These are phyloP conservation scores for Ramularia endophylla DNA, from an alignment of 2,329 filamentous ascomycete species.

Conservation along the genomic window DNA sequence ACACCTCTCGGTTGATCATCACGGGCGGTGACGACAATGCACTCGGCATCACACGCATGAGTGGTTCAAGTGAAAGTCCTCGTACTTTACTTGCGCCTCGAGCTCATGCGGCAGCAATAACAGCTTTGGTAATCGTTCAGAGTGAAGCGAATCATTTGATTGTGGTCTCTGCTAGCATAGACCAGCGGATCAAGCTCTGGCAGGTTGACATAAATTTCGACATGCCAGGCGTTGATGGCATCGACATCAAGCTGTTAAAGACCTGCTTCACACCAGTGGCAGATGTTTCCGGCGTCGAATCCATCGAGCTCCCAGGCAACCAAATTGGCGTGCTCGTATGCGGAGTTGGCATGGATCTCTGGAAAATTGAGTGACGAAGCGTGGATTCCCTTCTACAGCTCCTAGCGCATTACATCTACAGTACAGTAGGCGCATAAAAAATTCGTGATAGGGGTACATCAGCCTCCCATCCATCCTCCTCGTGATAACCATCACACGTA, in stretches of 20 bases:
- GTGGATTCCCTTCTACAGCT: too few species aligned
- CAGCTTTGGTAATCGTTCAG: conserved; percentile 43
- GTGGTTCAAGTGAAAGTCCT: conserved; percentile 5
- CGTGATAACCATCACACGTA: background rate
- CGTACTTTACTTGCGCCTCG: conserved; percentile 43
- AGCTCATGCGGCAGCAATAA: conserved; percentile 69
- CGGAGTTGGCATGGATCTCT: conserved; percentile 47
- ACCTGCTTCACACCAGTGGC: conserved; percentile 46
- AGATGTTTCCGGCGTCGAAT: conserved; percentile 49
- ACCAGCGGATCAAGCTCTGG: conserved; percentile 47
- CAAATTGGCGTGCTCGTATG: conserved; percentile 34
- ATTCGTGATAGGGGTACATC: background rate
- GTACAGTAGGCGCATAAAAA: too few species aligned
- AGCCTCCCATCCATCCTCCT: background rate
- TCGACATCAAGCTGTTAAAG: conserved; percentile 28
- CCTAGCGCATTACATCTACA: too few species aligned
- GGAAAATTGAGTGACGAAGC: conserved; percentile 16
- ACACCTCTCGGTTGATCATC: conserved; percentile 48
- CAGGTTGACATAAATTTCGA: conserved; percentile 25
- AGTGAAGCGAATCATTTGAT: conserved; percentile 6
- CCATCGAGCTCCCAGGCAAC: conserved; percentile 25
- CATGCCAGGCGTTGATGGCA: conserved; percentile 18
- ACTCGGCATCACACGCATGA: conserved; percentile 52
- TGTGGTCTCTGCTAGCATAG: conserved; percentile 35
- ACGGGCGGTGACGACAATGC: conserved; percentile 89